Percentiles rank a stretch among this genome's conserved stretches.
Conservation (phyloP, 202 grass and related monocot species). For the Panicum virgatum region DNA sequence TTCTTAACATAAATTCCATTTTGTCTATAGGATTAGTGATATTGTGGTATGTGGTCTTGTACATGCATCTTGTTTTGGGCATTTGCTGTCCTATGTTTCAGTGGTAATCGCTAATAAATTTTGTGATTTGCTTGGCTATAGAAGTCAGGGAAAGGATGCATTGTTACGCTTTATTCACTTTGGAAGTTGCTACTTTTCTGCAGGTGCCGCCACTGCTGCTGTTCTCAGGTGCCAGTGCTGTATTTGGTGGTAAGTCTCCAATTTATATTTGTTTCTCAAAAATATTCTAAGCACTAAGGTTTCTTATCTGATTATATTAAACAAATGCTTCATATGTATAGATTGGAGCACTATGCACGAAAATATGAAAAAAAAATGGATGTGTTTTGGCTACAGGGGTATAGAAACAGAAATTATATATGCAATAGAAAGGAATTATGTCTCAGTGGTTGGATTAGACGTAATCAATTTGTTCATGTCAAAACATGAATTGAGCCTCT, state of each 20-base stretch:
- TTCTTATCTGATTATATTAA: conserved; percentile 20
- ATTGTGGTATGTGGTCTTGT: not conserved
- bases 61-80: not conserved
- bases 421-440: not conserved
- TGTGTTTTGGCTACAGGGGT: not conserved
- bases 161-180: not conserved
- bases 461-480: not conserved
- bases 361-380: not conserved
- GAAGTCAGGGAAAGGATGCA: not conserved
- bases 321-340: not conserved
- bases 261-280: not conserved
- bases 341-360: not conserved
- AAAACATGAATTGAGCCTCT: not conserved
- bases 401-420: not conserved
- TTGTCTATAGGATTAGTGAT: not conserved
- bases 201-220: conserved; percentile 75
- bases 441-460: not conserved
- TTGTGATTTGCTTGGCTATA: not conserved
- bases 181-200: conserved; percentile 1
- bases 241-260: conserved; percentile 69
- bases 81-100: not conserved
- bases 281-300: not conserved
- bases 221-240: conserved; percentile 78
- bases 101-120: not conserved
- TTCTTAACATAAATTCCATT: not conserved